Evolutionary conservation across 2,329 filamentous ascomycete genomes (phyloP).

Genomic region (Fusarium sp.): DNA sequence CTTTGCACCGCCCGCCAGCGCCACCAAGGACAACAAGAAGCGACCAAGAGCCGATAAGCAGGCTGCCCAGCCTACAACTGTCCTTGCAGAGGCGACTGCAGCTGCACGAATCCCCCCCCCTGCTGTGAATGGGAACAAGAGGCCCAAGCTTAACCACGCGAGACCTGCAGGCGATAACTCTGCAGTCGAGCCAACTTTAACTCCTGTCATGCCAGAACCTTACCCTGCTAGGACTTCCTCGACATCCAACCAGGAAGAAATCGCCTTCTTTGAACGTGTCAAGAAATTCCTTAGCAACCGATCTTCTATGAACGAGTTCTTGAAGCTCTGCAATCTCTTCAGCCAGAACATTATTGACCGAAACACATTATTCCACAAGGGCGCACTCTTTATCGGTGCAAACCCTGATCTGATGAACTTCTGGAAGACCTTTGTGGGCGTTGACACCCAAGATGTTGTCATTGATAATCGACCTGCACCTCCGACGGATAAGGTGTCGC

Average conservation of each 20-base stretch:
- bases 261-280: slow-evolving; percentile 93
- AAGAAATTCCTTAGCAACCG: slow-evolving; percentile 97
- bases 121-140: slow-evolving; percentile 63
- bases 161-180: slow-evolving; percentile 68
- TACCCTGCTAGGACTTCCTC: slow-evolving; percentile 79
- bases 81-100: slow-evolving; percentile 57
- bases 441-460: slow-evolving; percentile 79
- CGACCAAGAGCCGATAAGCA: slow-evolving; percentile 73
- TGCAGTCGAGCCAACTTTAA: slow-evolving; percentile 84
- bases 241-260: slow-evolving; percentile 83
- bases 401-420: slow-evolving; percentile 89
- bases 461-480: slow-evolving; percentile 82
- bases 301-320: slow-evolving; percentile 91
- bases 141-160: slow-evolving; percentile 79
- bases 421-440: slow-evolving; percentile 86
- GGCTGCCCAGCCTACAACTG: slow-evolving; percentile 59
- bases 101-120: slow-evolving; percentile 49
- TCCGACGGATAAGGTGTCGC: slow-evolving; percentile 83
- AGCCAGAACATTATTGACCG: slow-evolving; percentile 92
- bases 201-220: slow-evolving; percentile 88
- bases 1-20: slow-evolving; percentile 84
- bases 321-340: slow-evolving; percentile 96
- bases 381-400: slow-evolving; percentile 84
- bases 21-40: slow-evolving; percentile 91
- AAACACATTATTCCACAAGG: slow-evolving; percentile 83